Evolutionary conservation across 257 asterid genomes (phyloP).

Genomic region (Rauvolfia tetraphylla): DNA sequence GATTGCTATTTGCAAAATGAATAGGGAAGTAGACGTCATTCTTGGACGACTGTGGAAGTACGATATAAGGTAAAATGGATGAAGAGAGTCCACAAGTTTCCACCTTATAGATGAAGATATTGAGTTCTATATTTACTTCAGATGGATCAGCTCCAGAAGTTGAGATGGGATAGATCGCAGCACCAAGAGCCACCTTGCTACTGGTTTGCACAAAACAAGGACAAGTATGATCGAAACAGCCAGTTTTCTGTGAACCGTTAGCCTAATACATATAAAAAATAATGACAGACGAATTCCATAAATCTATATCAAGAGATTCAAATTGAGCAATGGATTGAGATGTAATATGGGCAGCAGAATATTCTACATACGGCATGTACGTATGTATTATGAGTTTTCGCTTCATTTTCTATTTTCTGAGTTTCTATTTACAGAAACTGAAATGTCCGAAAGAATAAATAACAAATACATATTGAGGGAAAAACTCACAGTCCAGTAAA

Average conservation of each 20-base stretch:
- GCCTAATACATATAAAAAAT: slow-evolving; percentile 21
- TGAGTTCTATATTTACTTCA: slow-evolving; percentile 21
- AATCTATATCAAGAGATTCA: too few species aligned
- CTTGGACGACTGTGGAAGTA: too few species aligned
- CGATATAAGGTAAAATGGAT: not conserved
- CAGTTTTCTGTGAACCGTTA: slow-evolving; percentile 49
- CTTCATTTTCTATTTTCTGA: too few species aligned
- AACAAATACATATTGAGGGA: not conserved
- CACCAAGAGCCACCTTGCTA: slow-evolving; percentile 63
- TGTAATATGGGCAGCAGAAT: too few species aligned
- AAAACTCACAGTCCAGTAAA: slow-evolving; percentile 71
- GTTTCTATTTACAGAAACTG: too few species aligned
- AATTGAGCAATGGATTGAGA: not conserved
- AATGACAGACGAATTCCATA: not conserved
- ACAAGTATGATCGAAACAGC: slow-evolving; percentile 66
- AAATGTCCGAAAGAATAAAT: not conserved
- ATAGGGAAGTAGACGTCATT: too few species aligned
- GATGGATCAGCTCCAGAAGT: slow-evolving; percentile 44
- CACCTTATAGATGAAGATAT: slow-evolving; percentile 49
- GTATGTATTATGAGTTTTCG: too few species aligned
- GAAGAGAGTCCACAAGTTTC: not conserved
- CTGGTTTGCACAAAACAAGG: slow-evolving; percentile 71
- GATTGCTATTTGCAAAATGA: too few species aligned
- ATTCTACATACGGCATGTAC: too few species aligned
- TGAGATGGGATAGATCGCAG: slow-evolving; percentile 60